Conservation (phyloP, 306 rosid species). For the Prosopis cineraria region DNA sequence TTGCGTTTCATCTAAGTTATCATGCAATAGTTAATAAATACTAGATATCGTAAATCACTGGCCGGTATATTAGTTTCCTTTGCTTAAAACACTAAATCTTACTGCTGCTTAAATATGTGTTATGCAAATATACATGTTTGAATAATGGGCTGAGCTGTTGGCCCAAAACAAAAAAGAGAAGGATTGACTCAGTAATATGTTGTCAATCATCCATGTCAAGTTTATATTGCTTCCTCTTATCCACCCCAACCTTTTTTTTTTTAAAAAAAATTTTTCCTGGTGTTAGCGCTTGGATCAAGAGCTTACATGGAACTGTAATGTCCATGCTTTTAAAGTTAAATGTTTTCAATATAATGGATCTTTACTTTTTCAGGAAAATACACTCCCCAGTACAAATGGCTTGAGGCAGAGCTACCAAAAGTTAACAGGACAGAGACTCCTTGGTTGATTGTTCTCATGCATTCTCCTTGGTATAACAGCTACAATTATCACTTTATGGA, state of each 20-base stretch:
- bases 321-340: not conserved
- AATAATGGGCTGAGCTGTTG: not conserved
- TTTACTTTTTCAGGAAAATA: slow-evolving; percentile 55
- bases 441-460: slow-evolving; percentile 87
- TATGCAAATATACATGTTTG: not conserved
- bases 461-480: slow-evolving; percentile 75
- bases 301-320: not conserved
- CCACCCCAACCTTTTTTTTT: too few species aligned
- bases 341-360: not conserved
- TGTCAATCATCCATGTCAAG: not conserved
- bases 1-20: slow-evolving; percentile 12
- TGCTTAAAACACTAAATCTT: slow-evolving; percentile 37
- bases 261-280: too few species aligned
- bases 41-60: not conserved
- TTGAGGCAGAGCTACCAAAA: slow-evolving; percentile 59
- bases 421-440: slow-evolving; percentile 88
- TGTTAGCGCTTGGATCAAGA: not conserved
- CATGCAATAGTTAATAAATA: not conserved
- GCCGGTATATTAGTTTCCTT: not conserved
- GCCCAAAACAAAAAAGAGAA: too few species aligned
- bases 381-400: too few species aligned
- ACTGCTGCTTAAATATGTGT: slow-evolving; percentile 40
- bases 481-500: too few species aligned
- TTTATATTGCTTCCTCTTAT: not conserved
- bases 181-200: not conserved